Conservation (phyloP, 2,329 filamentous ascomycete genomes). For the Botrytis sinoallii region DNA sequence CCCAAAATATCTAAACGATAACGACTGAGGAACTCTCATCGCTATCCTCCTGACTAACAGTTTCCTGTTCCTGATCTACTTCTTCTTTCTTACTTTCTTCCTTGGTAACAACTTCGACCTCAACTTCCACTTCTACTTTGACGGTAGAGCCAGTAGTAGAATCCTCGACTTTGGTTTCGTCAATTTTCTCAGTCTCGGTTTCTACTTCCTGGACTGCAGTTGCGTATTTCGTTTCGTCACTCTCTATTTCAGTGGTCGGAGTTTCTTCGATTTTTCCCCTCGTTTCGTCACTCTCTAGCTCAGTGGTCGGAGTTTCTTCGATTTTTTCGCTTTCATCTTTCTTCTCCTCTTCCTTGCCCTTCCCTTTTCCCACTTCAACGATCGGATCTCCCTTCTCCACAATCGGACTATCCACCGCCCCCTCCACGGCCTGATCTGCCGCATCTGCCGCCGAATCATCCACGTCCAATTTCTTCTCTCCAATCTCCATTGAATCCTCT, state of each 20-base stretch:
- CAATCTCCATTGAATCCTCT: constrained; percentile 14
- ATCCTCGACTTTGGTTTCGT: neutral
- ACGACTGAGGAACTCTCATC: constrained; percentile 15
- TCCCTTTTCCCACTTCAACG: neutral
- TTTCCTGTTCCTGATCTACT: neutral
- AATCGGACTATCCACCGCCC: constrained; percentile 1
- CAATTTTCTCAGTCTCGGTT: neutral
- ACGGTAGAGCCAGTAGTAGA: neutral
- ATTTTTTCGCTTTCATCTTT: neutral
- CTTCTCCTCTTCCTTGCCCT: neutral
- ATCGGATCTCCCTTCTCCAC: neutral
- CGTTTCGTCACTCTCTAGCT: neutral
- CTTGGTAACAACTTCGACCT: neutral
- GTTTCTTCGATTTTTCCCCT: neutral
- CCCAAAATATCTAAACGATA: neutral
- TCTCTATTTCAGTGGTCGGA: neutral
- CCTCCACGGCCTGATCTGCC: constrained; percentile 12
- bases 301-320: neutral
- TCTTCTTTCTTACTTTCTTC: neutral
- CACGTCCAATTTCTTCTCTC: constrained; percentile 20
- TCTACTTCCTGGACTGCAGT: neutral
- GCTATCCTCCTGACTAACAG: neutral
- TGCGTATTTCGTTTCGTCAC: neutral
- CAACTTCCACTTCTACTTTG: constrained; percentile 1
- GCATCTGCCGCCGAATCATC: constrained; percentile 22